Base-by-base conservation (phyloP, 192 early-diverging fungal species). In the Coemansia sp. region DNA sequence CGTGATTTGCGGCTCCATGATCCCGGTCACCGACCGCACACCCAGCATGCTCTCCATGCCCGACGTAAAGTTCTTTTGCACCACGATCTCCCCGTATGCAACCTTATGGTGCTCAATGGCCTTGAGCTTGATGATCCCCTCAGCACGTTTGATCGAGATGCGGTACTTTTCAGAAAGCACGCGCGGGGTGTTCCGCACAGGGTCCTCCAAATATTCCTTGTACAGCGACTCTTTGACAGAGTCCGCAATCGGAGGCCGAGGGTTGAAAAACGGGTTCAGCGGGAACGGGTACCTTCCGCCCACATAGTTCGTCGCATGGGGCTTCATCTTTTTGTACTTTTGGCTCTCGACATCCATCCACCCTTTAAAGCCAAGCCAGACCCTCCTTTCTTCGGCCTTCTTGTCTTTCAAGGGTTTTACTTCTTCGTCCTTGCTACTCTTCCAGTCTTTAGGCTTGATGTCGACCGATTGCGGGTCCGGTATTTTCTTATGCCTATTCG, bases 51-150 rank as follows among this genome's bases (percentile, higher is more conserved):
- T 76, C 65, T 98, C 95, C 94, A 98, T 98, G 52, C 88, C 87
- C 40, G 81, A 71, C 3, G 85, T 84, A 54, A 94, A 83, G 25
- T 89, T 85, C 55, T 73, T 84, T 76, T 94, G 91, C 20, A 87
- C 58, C 31, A 68, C 58, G 25, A 83, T 57, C 49, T 61, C 44
- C 10, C 61, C 88, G 37, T 87, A 63, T n/a, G 77, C 60, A n/a
- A 85, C 71, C 88, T 88, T 85, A 36, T 91, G 74, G 59, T 86
- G 81, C 68, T 92, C 91, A 44, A 89, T 71, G 10, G 88, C 84
- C 75, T 95, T 95, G 52, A 98, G 82, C 53, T 89, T 86, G 34
- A 98, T 68, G 61, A 98, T 89, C n/a, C 94, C 96, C 78, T 95
- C 87, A 7, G 92, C 84, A 46, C 96, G 86, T 63, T 86, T 88